Evolutionary conservation across 495 filamentous ascomycete genomes (phyloP).

Genomic region (Daldinia vernicosa): DNA sequence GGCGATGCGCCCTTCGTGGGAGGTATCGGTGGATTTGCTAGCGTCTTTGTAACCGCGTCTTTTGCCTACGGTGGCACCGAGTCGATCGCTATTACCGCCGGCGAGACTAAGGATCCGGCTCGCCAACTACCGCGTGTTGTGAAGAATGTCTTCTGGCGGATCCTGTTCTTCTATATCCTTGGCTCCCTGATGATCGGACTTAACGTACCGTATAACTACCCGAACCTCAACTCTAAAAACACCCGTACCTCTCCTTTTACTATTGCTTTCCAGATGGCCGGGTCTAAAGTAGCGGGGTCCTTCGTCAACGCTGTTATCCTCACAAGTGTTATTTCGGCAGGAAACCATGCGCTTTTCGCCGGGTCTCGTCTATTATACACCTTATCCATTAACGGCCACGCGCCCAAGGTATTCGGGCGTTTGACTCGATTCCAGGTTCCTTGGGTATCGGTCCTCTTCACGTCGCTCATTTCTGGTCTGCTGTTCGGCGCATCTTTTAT

Average conservation of each 20-base stretch:
- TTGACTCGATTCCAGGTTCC: conserved; percentile 66
- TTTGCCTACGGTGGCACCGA: conserved; percentile 56
- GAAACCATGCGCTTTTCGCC: conserved; percentile 63
- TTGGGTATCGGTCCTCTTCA: conserved; percentile 66
- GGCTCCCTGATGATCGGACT: conserved; percentile 69
- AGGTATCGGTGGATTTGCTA: conserved; percentile 40
- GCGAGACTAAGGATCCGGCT: conserved; percentile 65
- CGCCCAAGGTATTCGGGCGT: conserved; percentile 54
- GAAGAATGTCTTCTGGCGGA: conserved; percentile 59
- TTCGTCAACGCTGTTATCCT: conserved; percentile 70
- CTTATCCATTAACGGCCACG: conserved; percentile 33
- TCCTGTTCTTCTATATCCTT: conserved; percentile 70
- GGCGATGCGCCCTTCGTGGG: conserved; percentile 44
- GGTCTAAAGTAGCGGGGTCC: conserved; percentile 66
- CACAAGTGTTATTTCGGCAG: conserved; percentile 52
- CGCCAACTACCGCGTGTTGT: conserved; percentile 55
- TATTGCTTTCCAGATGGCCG: conserved; percentile 65
- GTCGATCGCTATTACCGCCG: conserved; percentile 66
- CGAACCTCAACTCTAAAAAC: conserved; percentile 54
- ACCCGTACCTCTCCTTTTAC: conserved; percentile 69
- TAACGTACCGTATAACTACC: conserved; percentile 62
- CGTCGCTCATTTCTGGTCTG: conserved; percentile 63
- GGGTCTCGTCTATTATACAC: conserved; percentile 61
- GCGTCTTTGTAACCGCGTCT: conserved; percentile 43
- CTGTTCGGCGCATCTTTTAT: conserved; percentile 71